These are phyloP conservation scores for Suillus hirtellus DNA, from an alignment of 768 basidiomycete species.

Conservation along the genomic window DNA sequence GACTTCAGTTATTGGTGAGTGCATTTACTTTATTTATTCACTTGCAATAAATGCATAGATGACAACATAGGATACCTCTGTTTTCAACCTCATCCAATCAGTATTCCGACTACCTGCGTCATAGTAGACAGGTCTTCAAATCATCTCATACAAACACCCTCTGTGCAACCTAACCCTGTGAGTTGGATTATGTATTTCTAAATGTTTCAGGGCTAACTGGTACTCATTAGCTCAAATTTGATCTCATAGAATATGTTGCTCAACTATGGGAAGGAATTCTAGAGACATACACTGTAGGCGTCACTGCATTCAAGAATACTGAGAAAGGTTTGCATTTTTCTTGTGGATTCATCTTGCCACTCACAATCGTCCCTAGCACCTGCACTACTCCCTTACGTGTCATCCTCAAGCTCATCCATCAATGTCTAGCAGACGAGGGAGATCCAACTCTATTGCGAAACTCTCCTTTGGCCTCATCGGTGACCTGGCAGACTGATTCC, in stretches of 20 bases:
- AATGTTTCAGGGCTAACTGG: not conserved
- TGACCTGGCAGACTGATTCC: too few relatives aligned
- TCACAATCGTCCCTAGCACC: constrained; percentile 14
- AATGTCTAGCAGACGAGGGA: constrained; percentile 76
- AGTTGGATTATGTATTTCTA: constrained; percentile 30
- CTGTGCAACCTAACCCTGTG: constrained; percentile 85
- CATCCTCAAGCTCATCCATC: constrained; percentile 81
- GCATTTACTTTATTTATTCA: too few relatives aligned
- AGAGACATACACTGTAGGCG: constrained; percentile 76
- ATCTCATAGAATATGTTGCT: too few relatives aligned
- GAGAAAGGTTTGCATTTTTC: constrained; percentile 55
- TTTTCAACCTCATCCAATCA: too few relatives aligned
- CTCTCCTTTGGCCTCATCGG: constrained; percentile 28
- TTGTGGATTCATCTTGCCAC: not conserved
- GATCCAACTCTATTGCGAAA: constrained; percentile 74
- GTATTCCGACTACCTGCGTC: too few relatives aligned
- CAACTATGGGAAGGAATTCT: too few relatives aligned
- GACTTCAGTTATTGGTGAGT: too few relatives aligned
- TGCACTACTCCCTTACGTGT: constrained; percentile 67
- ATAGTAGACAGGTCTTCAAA: too few relatives aligned
- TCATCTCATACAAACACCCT: too few relatives aligned
- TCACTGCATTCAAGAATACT: constrained; percentile 86
- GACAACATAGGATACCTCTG: too few relatives aligned
- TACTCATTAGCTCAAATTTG: too few relatives aligned
- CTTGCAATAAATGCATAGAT: too few relatives aligned